These are phyloP conservation scores for Sutorius australiensis DNA, from an alignment of 768 basidiomycete species.

Conservation along the genomic window DNA sequence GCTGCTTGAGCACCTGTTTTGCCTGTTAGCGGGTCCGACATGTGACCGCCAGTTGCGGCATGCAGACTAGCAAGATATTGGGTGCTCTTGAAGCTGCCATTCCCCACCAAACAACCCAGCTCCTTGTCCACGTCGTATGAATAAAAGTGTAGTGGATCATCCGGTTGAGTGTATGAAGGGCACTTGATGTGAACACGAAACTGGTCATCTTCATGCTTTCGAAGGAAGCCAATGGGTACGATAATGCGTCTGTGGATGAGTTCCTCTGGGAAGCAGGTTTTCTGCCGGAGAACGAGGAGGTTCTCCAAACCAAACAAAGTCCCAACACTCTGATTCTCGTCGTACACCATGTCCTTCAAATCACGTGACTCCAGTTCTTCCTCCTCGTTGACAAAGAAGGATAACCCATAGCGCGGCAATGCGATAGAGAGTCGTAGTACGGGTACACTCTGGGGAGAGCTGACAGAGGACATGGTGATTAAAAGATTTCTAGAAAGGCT, in stretches of 20 bases:
- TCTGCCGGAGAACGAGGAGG: conserved; percentile 26
- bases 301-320: conserved; percentile 39
- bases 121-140: not conserved
- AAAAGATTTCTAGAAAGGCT: conserved; percentile 1
- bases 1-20: conserved; percentile 43
- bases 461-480: conserved; percentile 3
- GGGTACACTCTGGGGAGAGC: not conserved
- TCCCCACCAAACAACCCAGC: conserved; percentile 17
- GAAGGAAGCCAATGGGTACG: not conserved
- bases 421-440: conserved; percentile 12
- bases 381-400: conserved; percentile 32
- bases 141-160: too few relatives aligned
- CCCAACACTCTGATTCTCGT: conserved; percentile 35
- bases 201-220: not conserved
- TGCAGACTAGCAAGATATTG: conserved; percentile 40
- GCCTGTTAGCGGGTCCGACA: conserved; percentile 40
- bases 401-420: conserved; percentile 35
- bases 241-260: not conserved
- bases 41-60: conserved; percentile 35
- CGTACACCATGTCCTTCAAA: conserved; percentile 36
- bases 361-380: conserved; percentile 36
- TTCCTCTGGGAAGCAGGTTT: not conserved
- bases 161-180: not conserved
- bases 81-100: conserved; percentile 16
- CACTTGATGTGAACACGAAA: not conserved